These are phyloP conservation scores for Vairimorpha ceranae DNA, from an alignment of 371 early-diverging fungal genomes.

Conservation along the genomic window DNA sequence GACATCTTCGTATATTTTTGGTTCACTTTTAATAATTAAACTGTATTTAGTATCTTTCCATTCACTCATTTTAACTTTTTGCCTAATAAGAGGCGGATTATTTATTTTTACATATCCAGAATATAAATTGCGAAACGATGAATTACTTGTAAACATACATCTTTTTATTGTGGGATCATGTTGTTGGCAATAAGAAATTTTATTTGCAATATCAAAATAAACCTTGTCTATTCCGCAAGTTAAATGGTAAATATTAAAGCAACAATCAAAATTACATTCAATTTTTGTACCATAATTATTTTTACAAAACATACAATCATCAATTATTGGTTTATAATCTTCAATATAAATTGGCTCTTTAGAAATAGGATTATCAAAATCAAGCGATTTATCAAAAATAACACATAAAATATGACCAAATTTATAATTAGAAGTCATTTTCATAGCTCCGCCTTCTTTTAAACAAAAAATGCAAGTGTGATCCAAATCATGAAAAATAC, in stretches of 20 bases:
- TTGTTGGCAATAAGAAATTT: slow-evolving; percentile 51
- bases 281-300: slow-evolving; percentile 9
- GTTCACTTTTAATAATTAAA: not conserved
- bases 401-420: slow-evolving; percentile 63
- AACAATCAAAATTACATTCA: slow-evolving; percentile 53
- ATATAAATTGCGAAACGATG: not conserved
- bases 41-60: not conserved
- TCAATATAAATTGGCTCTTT: slow-evolving; percentile 60
- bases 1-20: not conserved
- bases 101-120: not conserved
- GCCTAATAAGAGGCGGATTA: not conserved
- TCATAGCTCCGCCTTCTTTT: slow-evolving; percentile 45
- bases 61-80: slow-evolving; percentile 1
- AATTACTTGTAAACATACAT: not conserved
- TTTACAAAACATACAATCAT: slow-evolving; percentile 49
- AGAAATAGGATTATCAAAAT: slow-evolving; percentile 53
- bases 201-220: slow-evolving; percentile 60
- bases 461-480: slow-evolving; percentile 55
- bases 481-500: slow-evolving; percentile 34
- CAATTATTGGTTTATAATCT: slow-evolving; percentile 16
- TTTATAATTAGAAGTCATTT: slow-evolving; percentile 49
- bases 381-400: slow-evolving; percentile 37
- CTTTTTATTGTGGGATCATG: slow-evolving; percentile 52
- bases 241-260: slow-evolving; percentile 54
- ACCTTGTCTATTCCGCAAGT: slow-evolving; percentile 53